Base-by-base conservation (phyloP, 495 filamentous ascomycete genomes). In the Podospora pseudocomata region DNA sequence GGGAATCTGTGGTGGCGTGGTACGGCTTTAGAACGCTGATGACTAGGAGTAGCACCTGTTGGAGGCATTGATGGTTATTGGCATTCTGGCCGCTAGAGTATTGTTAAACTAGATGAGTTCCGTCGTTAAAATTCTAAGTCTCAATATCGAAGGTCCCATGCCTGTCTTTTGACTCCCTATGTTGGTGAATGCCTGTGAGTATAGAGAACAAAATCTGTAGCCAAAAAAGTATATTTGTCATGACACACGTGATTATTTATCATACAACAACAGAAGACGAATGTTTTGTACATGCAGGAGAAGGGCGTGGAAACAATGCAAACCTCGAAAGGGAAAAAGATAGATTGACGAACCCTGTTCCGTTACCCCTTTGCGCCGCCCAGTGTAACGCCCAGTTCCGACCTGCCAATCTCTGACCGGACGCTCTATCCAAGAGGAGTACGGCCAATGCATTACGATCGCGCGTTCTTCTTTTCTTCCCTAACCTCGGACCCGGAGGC, bases 401-500 rank as follows among this genome's bases (percentile, higher is more conserved):
- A 18, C 39, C 39, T 49, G 13, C 39, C 39, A 49, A 49, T 13
- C 39, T 49, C 39, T 49, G 9, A 13, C 39, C 39, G 13, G 39
- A 11, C 15, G 2, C 39, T 2, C 13, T 49, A 49, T 49, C 39
- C 39, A 49, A 49, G 5, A 49, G 39, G 5, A 49, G 39, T 49
- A 2, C 13, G 39, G 15, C 15, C 39, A 11, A 9, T 11, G 39
- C 15, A 49, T 49, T 11, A 49, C 39, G 13, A 49, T 13, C 39
- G 39, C 13, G 39, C 63, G n/a, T 55, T 65, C 60, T 68, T 69
- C 44, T 71, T 65, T 39, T 27, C 44, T 70, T 79, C 79, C 27
- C 90, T 84, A 9, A 80, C 84, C 30, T 83, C 79, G n/a, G 82
- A 89, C 3, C 95, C 95, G 68, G 89, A 92, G 9, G 94, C 95